Evolutionary conservation across 1,284 basidiomycete species (phyloP), one percentile per base, ranked within the genome.

Genomic region (Fistulinella cinereoalba): DNA sequence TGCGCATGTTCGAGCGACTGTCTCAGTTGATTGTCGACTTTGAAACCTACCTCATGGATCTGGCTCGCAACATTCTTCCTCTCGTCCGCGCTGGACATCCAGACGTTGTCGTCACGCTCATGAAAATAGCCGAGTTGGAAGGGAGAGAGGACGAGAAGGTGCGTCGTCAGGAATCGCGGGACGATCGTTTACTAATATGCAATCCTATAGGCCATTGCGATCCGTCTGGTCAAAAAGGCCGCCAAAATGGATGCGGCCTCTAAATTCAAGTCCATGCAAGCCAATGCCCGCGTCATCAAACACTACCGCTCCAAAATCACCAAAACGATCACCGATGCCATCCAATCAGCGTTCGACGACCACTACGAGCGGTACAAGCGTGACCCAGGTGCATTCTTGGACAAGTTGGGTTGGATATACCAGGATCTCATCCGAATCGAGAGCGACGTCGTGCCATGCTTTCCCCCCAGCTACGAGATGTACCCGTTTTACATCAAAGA

Each of bases 71-170:
- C 54, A 74, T 96, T 9, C 73, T 99, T 18, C 83, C 87, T 28
- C 78, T 99, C 32, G 83, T 88, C 2, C 79, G 92, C 33, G 83
- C 83, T 4, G 92, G 91, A 0, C 74, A 93, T 62, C 76, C 82
- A 0, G 83, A 87, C 24, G 93, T 96, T 15, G 81, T 98, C 10
- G 93, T 99, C 42, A 88, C 90, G 58, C 70, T 99, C 43, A 72
- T 95, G 62, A 98, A 98, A 73, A 92, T 99, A 49, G 87, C 92
- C 31, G 95, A 99, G 65, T 79, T 92, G 19, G 97, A 99, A 66
- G 91, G 88, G 5, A 81, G 80, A 56, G 92, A 94, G 65, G 97
- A 99, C 62, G 92, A 99, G 69, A 97, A 96, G 77, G 93, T 90
- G 58, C 36, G 66, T 21, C 16, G 23, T 2, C 28, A 21, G 25